Evolutionary conservation across 352 stramenopile species (phyloP), one percentile per base, ranked within the genome.

Genomic region (Phytophthora ohioensis): DNA sequence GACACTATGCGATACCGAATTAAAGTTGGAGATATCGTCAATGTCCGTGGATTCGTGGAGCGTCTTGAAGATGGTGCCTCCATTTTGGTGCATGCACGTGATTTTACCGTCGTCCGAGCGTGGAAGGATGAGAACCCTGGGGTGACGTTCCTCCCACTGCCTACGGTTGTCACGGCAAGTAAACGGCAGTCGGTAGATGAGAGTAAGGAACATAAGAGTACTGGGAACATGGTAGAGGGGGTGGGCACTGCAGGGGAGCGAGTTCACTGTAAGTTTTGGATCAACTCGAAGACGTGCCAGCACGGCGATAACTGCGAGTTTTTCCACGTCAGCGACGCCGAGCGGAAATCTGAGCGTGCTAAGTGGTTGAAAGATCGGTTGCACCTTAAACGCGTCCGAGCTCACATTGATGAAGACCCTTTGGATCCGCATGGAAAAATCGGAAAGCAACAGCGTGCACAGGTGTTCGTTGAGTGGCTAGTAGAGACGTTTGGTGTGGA

Each of bases 181-280:
- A 77, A 73, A 60, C 51, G 13, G 8, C 57, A 57, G 32, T 51
- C 58, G 8, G 10, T 35, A 17, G 27, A 59, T 49, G 15, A 63
- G 9, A 27, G 15, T 10, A 41, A 34, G 9, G 36, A 73, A 43
- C 38, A 54, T 9, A 41, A 56, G n/a, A 53, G 27, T 9, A 15
- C n/a, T 45, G 34, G 46, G 5, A 35, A 31, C 8, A 9, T 21
- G 6, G 9, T 13, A 12, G 39, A 39, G 11, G 21, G 52, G 17
- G 17, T 3, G 38, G 32, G 5, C 42, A 27, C 30, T 66, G 3
- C 27, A 63, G 53, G 13, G 4, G 46, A 71, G 27, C 62, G 69
- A 39, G 53, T 66, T 35, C 81, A 91, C 41, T 93, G 88, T 77
- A 93, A 95, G 60, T 93, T 91, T 71, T 93, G 87, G 84, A 92